Conservation (phyloP, 192 early-diverging fungal genomes). For the Phycomyces nitens region DNA sequence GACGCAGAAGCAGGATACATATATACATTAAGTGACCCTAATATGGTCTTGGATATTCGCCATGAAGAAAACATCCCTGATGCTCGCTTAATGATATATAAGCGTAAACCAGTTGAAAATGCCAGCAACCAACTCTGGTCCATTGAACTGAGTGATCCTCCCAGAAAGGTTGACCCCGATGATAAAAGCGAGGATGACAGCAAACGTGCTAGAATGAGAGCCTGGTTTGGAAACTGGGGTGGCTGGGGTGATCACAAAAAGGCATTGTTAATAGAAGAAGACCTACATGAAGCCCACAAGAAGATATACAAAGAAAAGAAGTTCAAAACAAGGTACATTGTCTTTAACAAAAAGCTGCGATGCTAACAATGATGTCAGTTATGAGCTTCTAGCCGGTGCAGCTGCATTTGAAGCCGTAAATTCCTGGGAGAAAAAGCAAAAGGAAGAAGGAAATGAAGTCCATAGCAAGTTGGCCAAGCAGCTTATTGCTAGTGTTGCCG, state of each 20-base stretch:
- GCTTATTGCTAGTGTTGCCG: constrained; percentile 24
- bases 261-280: constrained; percentile 6
- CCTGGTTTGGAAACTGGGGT: constrained; percentile 29
- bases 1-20: constrained; percentile 19
- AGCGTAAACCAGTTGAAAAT: constrained; percentile 17
- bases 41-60: constrained; percentile 20
- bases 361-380: neutral
- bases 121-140: constrained; percentile 30
- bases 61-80: constrained; percentile 10
- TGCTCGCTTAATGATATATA: constrained; percentile 22
- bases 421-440: constrained; percentile 27
- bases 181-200: constrained; percentile 23
- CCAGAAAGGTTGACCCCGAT: constrained; percentile 11
- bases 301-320: constrained; percentile 34
- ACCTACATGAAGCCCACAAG: constrained; percentile 25
- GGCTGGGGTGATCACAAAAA: constrained; percentile 23
- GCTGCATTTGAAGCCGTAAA: constrained; percentile 34
- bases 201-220: constrained; percentile 16
- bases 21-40: constrained; percentile 18
- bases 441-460: constrained; percentile 24
- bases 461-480: constrained; percentile 15
- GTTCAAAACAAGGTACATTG: constrained; percentile 13
- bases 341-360: neutral
- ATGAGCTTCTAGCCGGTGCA: constrained; percentile 32
- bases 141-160: constrained; percentile 25